Percentiles rank a stretch among this genome's conserved stretches.
phyloP scores from a whole-genome alignment of 164 flowering plant species.

The Protea cynaroides region DNA sequence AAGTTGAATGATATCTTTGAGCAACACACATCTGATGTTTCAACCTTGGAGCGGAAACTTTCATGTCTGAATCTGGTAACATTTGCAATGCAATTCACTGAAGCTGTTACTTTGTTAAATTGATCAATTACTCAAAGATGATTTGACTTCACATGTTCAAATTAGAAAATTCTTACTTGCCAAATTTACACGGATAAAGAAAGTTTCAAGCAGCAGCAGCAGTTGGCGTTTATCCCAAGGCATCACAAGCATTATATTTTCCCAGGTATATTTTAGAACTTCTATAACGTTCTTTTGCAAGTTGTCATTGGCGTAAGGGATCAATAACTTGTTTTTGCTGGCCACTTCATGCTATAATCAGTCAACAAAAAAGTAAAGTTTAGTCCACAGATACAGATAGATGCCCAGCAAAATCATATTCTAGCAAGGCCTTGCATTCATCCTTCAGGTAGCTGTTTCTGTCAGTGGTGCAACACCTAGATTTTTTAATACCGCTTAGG shows the following conservation, averaged over 20 bases:
- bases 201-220: constrained; percentile 81
- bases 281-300: constrained; percentile 1
- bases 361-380: constrained; percentile 76
- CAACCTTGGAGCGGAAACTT: constrained; percentile 61
- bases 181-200: constrained; percentile 71
- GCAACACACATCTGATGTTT: constrained; percentile 65
- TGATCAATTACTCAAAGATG: constrained; percentile 8
- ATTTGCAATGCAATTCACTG: not conserved
- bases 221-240: constrained; percentile 62
- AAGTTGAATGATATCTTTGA: constrained; percentile 86
- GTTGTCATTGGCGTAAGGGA: not conserved
- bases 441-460: constrained; percentile 51
- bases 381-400: constrained; percentile 52
- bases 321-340: constrained; percentile 4
- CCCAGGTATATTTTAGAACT: constrained; percentile 57
- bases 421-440: constrained; percentile 51
- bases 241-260: constrained; percentile 92
- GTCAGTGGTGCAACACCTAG: not conserved
- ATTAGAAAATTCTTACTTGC: constrained; percentile 75
- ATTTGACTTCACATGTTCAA: constrained; percentile 14
- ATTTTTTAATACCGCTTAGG: not conserved
- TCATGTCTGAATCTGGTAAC: constrained; percentile 76
- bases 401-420: constrained; percentile 42
- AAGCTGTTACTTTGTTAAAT: not conserved
- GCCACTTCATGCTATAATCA: constrained; percentile 40